These are phyloP conservation scores for Globisporangium nunn DNA, from an alignment of 352 stramenopile genomes.

Conservation along the genomic window DNA sequence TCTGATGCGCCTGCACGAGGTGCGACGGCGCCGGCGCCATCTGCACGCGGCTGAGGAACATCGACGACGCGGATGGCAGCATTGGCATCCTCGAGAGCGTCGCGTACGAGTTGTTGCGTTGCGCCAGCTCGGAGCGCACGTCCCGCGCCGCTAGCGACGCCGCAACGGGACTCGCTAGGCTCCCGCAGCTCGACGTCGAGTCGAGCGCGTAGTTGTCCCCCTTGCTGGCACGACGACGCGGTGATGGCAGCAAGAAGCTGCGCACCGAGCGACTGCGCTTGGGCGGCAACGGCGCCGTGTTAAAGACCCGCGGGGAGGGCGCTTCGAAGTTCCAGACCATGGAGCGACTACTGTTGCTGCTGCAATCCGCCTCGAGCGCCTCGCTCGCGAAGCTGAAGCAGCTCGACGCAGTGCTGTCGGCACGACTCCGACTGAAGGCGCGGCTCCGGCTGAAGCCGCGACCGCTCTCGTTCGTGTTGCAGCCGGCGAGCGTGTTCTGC, in stretches of 20 bases:
- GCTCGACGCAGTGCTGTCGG: constrained; percentile 5
- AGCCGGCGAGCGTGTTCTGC: constrained; percentile 19
- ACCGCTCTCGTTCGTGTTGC: constrained; percentile 12
- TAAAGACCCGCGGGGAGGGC: constrained; percentile 10
- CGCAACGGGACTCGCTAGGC: not conserved
- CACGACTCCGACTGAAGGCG: not conserved
- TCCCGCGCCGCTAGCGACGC: not conserved
- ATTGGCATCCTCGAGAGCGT: constrained; percentile 4
- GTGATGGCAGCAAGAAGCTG: constrained; percentile 9
- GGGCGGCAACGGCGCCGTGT: not conserved
- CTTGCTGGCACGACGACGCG: not conserved
- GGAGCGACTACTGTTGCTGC: too few species aligned
- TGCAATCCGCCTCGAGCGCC: not conserved
- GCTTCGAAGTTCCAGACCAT: constrained; percentile 10
- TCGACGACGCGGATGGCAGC: constrained; percentile 10
- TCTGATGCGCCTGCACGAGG: not conserved
- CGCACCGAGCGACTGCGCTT: constrained; percentile 13
- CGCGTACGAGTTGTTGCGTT: constrained; percentile 7
- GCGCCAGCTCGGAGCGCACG: constrained; percentile 8
- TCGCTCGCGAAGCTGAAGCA: not conserved
- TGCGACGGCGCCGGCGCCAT: constrained; percentile 4
- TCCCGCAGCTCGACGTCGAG: not conserved
- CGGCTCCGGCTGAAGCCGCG: too few species aligned
- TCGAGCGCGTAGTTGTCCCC: not conserved
- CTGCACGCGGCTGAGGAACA: constrained; percentile 12